Evolutionary conservation across 805 yeast species (phyloP).

Genomic region (Wickerhamomyces alni): DNA sequence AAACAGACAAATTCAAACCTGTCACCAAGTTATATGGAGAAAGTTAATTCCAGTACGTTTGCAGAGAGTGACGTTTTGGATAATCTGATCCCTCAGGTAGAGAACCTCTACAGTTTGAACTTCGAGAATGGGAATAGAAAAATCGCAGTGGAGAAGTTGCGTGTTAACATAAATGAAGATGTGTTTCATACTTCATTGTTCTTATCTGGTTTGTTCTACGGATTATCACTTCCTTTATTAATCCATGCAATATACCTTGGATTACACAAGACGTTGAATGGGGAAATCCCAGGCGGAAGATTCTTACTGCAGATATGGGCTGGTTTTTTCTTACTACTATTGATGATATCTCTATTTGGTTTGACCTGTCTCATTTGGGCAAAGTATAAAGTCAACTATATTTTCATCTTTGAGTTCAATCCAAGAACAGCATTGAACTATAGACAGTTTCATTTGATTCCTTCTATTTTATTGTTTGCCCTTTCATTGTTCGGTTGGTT

Average conservation of each 20-base stretch:
- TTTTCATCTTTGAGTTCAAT: slow-evolving; percentile 86
- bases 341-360: slow-evolving; percentile 61
- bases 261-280: slow-evolving; percentile 33
- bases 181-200: slow-evolving; percentile 41
- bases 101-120: slow-evolving; percentile 56
- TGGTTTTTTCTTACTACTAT: slow-evolving; percentile 65
- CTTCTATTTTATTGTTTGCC: slow-evolving; percentile 51
- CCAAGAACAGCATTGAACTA: slow-evolving; percentile 59
- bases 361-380: slow-evolving; percentile 72
- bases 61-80: slow-evolving; percentile 63
- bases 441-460: slow-evolving; percentile 59
- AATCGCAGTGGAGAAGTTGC: slow-evolving; percentile 62
- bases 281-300: slow-evolving; percentile 46
- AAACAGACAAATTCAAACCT: slow-evolving; percentile 49
- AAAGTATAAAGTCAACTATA: slow-evolving; percentile 72
- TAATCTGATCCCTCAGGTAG: slow-evolving; percentile 53
- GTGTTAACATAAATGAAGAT: slow-evolving; percentile 36
- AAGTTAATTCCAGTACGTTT: slow-evolving; percentile 53
- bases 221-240: slow-evolving; percentile 67
- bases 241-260: slow-evolving; percentile 51
- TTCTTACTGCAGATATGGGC: slow-evolving; percentile 85
- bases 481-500: slow-evolving; percentile 67
- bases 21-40: slow-evolving; percentile 46
- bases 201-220: slow-evolving; percentile 60
- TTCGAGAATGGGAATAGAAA: slow-evolving; percentile 69